Evolutionary conservation across 1,284 basidiomycete species (phyloP), one percentile per base, ranked within the genome.

Genomic region (Cryptococcus floricola): DNA sequence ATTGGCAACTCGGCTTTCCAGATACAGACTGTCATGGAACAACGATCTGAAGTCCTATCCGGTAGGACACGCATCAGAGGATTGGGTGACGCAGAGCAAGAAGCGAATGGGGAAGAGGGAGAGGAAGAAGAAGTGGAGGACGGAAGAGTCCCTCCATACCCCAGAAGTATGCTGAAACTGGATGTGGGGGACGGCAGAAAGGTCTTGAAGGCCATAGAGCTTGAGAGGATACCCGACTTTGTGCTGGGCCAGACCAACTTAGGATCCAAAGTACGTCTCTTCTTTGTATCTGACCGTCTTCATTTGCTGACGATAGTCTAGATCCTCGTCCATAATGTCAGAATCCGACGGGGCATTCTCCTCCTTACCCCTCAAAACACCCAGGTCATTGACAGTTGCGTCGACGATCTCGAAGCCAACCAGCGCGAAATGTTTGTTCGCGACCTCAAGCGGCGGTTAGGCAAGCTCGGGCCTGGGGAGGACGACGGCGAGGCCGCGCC

Each of bases 1-100:
- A 64, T 77, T 13, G 74, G 72, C 6, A 61, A 63, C 10, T 71
- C 67, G 1, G 76, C 74, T 4, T 73, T 75, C 53, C 60, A 70
- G 39, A 69, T 75, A 5, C 63, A 68, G 37, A 73, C 65, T 14
- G 60, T 65, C 2, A 67, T 71, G 52, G 73, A 77, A 49, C 66
- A 68, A 54, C 67, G 76, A 2, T 64, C 67, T 23, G 76, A 77
- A 43, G 66, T 76, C 1, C 53, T 77, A 13, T 67, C 67, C 1
- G 76, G 76, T 31, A 62, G 59, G 19, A 71, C 65, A 41, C 57
- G 67, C 16, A 75, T 77, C 37, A 49, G 75, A 13, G 54, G 73
- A 28, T 68, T 77, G 59, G 68, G 66, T 41, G 73, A 76, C 46
- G 60, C 56, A 12, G 58, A 56, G 18, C 18, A 12, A 25, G 18